Evolutionary conservation across 1,284 basidiomycete genomes (phyloP).

Genomic region (Tylopilus sp.): DNA sequence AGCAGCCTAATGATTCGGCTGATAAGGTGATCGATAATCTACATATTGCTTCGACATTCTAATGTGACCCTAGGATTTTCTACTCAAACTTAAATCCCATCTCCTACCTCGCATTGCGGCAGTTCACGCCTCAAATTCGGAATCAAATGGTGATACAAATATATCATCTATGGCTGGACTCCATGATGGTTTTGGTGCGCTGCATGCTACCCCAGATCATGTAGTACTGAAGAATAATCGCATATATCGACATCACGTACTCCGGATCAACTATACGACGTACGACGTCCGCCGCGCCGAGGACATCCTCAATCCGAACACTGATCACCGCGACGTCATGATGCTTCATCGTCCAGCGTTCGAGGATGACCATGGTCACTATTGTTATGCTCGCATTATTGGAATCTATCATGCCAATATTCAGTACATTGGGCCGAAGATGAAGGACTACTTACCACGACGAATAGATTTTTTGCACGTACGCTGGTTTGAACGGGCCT

Average conservation of each 20-base stretch:
- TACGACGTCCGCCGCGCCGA: slow-evolving; percentile 40
- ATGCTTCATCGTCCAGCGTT: neutral
- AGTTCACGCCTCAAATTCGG: no score
- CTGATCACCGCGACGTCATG: slow-evolving; percentile 7
- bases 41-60: no score
- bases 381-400: slow-evolving; percentile 21
- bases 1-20: no score
- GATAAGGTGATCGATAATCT: no score
- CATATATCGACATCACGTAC: slow-evolving; percentile 36
- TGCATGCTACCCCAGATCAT: no score
- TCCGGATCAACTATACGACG: slow-evolving; percentile 44
- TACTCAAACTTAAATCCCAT: no score
- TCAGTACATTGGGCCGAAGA: slow-evolving; percentile 1
- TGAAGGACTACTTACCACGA: slow-evolving; percentile 3
- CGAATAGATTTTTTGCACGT: slow-evolving; percentile 15
- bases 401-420: slow-evolving; percentile 23
- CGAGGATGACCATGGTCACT: neutral
- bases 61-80: no score
- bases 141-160: no score
- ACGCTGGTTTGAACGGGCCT: slow-evolving; percentile 10
- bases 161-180: no score
- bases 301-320: slow-evolving; percentile 26
- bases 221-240: slow-evolving; percentile 26
- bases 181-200: no score
- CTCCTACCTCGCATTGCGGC: no score